These are phyloP conservation scores for Chlamydomonas sp. DNA, from an alignment of 139 green algal genomes.

Conservation along the genomic window DNA sequence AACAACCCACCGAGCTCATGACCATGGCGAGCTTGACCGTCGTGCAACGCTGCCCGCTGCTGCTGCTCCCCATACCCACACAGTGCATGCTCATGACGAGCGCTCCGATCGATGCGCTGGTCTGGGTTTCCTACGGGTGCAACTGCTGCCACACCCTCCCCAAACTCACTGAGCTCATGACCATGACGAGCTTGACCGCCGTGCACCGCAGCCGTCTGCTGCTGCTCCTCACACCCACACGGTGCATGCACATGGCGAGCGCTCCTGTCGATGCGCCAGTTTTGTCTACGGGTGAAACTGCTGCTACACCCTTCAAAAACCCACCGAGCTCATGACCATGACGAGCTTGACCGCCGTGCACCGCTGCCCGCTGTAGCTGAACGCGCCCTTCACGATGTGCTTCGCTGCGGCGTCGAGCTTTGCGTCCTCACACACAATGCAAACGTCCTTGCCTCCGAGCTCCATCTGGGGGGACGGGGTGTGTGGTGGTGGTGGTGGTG, in stretches of 20 bases:
- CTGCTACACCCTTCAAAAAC: neutral
- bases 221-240: too few species aligned
- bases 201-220: constrained; percentile 90
- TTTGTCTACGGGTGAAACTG: neutral
- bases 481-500: too few species aligned
- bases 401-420: constrained; percentile 80
- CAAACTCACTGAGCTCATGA: constrained; percentile 27
- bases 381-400: constrained; percentile 90
- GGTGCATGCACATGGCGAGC: too few species aligned
- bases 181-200: constrained; percentile 83
- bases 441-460: constrained; percentile 90
- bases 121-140: neutral
- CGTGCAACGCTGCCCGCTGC: constrained; percentile 87
- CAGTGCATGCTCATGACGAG: too few species aligned
- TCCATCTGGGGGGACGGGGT: too few species aligned
- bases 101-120: neutral
- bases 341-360: constrained; percentile 93
- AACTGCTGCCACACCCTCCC: neutral
- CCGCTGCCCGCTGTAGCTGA: constrained; percentile 85
- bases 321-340: constrained; percentile 45
- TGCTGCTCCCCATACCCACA: too few species aligned
- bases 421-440: constrained; percentile 84
- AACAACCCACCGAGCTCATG: constrained; percentile 23
- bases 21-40: constrained; percentile 84
- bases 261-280: neutral